Percentiles rank a stretch among this genome's conserved stretches.
Conservation (phyloP, 495 filamentous ascomycete species). For the Xylaria venustula region DNA sequence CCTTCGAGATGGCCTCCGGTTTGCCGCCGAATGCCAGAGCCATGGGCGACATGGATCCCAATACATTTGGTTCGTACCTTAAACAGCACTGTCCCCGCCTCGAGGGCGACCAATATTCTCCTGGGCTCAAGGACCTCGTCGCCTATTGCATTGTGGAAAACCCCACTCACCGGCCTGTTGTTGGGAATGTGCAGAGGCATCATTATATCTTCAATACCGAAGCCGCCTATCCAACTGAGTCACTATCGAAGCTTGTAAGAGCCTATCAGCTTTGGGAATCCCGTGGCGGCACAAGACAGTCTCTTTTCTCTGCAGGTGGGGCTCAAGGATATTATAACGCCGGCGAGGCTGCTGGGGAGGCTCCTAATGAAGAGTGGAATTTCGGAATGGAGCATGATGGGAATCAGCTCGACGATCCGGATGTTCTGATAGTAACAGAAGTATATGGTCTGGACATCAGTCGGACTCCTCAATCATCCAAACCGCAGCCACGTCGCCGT, state of each 20-base stretch:
- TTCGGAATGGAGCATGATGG: constrained; percentile 48
- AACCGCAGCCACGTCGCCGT: constrained; percentile 40
- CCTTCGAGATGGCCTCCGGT: constrained; percentile 90
- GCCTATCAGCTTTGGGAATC: constrained; percentile 85
- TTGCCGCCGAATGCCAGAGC: constrained; percentile 66
- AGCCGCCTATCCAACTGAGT: constrained; percentile 66
- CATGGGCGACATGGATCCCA: constrained; percentile 47
- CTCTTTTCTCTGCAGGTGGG: constrained; percentile 74
- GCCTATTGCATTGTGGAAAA: constrained; percentile 76
- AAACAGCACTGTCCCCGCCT: too few relatives aligned
- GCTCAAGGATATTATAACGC: constrained; percentile 66
- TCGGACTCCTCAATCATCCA: constrained; percentile 43
- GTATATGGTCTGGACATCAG: constrained; percentile 51
- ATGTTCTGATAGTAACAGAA: too few relatives aligned
- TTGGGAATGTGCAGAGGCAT: constrained; percentile 62
- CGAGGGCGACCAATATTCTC: constrained; percentile 57
- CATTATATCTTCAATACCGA: constrained; percentile 61
- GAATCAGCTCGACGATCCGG: constrained; percentile 44
- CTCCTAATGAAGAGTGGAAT: constrained; percentile 75
- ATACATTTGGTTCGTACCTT: constrained; percentile 61
- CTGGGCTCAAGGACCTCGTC: constrained; percentile 74
- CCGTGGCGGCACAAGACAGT: constrained; percentile 76
- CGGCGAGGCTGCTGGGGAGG: constrained; percentile 40
- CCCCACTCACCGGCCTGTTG: constrained; percentile 69
- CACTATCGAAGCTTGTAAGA: constrained; percentile 69